Conservation (phyloP, 768 basidiomycete genomes). For the Naganishia kalamii region DNA sequence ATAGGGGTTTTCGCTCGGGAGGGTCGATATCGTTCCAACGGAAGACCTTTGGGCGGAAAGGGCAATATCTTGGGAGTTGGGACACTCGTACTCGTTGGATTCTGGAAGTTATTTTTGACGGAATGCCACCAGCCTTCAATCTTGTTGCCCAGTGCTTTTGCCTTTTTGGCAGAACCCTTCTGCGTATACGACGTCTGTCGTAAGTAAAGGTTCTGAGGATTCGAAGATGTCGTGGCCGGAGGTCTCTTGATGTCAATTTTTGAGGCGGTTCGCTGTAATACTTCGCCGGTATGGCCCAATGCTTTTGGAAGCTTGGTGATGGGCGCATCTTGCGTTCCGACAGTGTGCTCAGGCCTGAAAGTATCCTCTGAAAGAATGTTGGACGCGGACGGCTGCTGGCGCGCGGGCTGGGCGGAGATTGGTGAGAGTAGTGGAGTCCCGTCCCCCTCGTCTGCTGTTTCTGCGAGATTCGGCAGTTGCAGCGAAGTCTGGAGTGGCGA, state of each 20-base stretch:
- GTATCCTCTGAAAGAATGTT: not conserved
- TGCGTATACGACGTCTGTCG: slow-evolving; percentile 16
- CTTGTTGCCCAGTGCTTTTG: slow-evolving; percentile 40
- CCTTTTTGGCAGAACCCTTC: slow-evolving; percentile 27
- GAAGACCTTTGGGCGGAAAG: slow-evolving; percentile 10
- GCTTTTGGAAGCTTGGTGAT: not conserved
- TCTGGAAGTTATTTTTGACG: slow-evolving; percentile 44
- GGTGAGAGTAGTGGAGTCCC: no score
- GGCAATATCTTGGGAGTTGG: not conserved
- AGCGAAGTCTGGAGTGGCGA: no score
- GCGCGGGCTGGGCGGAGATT: no score
- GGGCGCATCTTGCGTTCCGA: not conserved
- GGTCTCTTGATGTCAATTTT: not conserved
- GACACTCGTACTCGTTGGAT: not conserved
- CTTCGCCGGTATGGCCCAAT: not conserved
- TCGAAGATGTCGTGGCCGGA: not conserved
- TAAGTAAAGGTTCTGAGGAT: not conserved
- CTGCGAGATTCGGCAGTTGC: no score
- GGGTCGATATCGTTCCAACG: not conserved
- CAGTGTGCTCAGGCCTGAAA: not conserved
- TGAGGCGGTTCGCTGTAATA: not conserved
- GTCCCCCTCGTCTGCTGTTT: no score
- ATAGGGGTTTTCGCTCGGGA: slow-evolving; percentile 8
- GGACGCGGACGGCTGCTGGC: no score
- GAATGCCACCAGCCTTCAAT: slow-evolving; percentile 49